A percentile compares a stretch with the other conserved stretches of the same genome.
These are phyloP conservation scores for Metschnikowia colocasiae DNA, from an alignment of 805 yeast species.

Conservation along the genomic window DNA sequence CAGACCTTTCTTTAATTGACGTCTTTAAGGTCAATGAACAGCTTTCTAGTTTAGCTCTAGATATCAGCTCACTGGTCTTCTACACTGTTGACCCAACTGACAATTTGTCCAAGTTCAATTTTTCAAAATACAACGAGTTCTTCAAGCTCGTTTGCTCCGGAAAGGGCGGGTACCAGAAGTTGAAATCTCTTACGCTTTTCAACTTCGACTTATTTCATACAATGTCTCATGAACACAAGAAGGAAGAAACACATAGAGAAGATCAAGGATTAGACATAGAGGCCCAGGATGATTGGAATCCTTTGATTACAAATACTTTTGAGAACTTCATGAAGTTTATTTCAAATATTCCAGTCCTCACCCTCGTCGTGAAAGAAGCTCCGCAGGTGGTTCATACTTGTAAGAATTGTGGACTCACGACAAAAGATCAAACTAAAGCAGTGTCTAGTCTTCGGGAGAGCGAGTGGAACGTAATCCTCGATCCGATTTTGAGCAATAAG, in stretches of 20 bases:
- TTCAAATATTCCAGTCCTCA: constrained; percentile 22
- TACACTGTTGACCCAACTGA: constrained; percentile 19
- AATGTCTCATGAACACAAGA: constrained; percentile 17
- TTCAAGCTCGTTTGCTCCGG: constrained; percentile 34
- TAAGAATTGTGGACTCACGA: constrained; percentile 31
- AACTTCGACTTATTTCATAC: constrained; percentile 32
- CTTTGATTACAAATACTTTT: constrained; percentile 22
- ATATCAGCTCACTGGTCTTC: constrained; percentile 47
- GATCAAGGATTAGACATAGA: not conserved
- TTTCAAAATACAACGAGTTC: constrained; percentile 25
- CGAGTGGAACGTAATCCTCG: constrained; percentile 20
- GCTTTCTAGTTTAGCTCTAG: constrained; percentile 41
- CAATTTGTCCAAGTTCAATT: constrained; percentile 26
- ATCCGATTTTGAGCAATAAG: constrained; percentile 16
- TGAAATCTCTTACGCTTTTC: constrained; percentile 25
- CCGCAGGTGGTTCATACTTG: constrained; percentile 26
- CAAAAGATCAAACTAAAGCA: constrained; percentile 11
- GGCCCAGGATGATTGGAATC: constrained; percentile 17
- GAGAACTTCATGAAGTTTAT: constrained; percentile 20
- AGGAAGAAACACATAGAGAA: not conserved
- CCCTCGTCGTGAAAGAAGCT: constrained; percentile 24
- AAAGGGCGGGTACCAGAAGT: constrained; percentile 27
- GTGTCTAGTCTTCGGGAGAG: constrained; percentile 12
- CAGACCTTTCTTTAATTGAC: constrained; percentile 49
- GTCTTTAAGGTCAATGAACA: constrained; percentile 37